Evolutionary conservation across 2,329 filamentous ascomycete species (phyloP).

Genomic region (Pyrenophora tritici-repentis): DNA sequence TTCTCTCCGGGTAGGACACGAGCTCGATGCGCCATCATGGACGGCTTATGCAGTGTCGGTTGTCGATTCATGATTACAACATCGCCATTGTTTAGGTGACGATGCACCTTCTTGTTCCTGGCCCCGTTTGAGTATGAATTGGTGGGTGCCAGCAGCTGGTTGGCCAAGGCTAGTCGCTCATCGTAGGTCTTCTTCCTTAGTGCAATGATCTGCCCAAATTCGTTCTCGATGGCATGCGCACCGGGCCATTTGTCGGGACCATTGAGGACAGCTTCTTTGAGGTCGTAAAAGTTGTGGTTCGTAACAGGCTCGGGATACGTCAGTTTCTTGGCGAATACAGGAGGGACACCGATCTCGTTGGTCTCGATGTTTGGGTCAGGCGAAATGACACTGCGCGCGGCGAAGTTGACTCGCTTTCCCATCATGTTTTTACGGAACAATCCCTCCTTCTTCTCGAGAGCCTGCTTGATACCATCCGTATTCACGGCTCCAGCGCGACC

Average conservation of each 20-base stretch:
- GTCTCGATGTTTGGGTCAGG: slow-evolving; percentile 99
- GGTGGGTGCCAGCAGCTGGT: slow-evolving; percentile 87
- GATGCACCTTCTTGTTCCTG: slow-evolving; percentile 93
- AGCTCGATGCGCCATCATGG: slow-evolving; percentile 97
- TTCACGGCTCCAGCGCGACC: slow-evolving; percentile 77
- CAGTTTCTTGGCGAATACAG: slow-evolving; percentile 95
- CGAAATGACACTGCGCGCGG: slow-evolving; percentile 95
- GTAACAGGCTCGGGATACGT: slow-evolving; percentile 98
- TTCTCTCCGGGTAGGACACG: slow-evolving; percentile 92
- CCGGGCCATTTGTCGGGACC: slow-evolving; percentile 93
- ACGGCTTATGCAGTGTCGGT: slow-evolving; percentile 96
- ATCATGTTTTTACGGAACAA: slow-evolving; percentile 99
- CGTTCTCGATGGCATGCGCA: slow-evolving; percentile 91
- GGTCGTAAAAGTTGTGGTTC: slow-evolving; percentile 92
- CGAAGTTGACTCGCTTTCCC: slow-evolving; percentile 99
- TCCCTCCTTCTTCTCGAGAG: slow-evolving; percentile 97
- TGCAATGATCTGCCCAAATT: slow-evolving; percentile 88
- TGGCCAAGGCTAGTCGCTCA: slow-evolving; percentile 86
- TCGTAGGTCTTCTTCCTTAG: slow-evolving; percentile 85
- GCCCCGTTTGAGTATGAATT: slow-evolving; percentile 74
- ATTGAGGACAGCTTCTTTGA: slow-evolving; percentile 96
- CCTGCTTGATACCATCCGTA: slow-evolving; percentile 95
- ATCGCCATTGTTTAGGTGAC: slow-evolving; percentile 94
- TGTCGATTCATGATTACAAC: slow-evolving; percentile 99
- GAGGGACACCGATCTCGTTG: slow-evolving; percentile 96